Base-by-base conservation (phyloP, 345 rosid genomes). In the Limnanthes douglasii region DNA sequence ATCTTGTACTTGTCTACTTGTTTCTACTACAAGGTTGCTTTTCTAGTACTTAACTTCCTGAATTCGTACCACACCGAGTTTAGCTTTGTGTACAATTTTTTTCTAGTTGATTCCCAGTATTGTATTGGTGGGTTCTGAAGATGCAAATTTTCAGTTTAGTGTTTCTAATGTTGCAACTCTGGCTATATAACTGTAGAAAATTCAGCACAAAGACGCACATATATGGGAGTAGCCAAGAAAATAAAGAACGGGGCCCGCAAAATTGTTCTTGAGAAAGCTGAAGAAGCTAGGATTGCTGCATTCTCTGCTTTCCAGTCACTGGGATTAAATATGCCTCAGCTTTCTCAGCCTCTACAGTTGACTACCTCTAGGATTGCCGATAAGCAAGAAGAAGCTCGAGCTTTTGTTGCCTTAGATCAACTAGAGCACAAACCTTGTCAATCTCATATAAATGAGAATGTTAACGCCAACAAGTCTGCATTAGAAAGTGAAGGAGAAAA, bases 201-300 rank as follows among this genome's bases (percentile, higher is more conserved):
- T 45, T 48, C 73, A 42, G 86, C 81, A 48, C 95, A 83, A 59
- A 71, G 73, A 53, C 74, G 79, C 34, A 29, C 77, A 40, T 92
- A 77, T 6, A 39, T 84, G 52, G 92, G 98, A 39, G 66, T 79
- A 53, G 98, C 92, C 18, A 88, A 77, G 71, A 88, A 88, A 69
- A 79, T 88, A 23, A 88, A 74, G 65, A 83, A 74, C 57, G 92
- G 86, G 50, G 94, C 98, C 8, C 72, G 86, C 37, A 88, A 76
- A 73, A 76, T 88, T 65, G 98, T 88, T 45, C 77, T 84, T 47
- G 95, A 84, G 51, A 84, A 88, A 70, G 95, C 95, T 13, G 95
- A 88, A 74, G 98, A 83, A 60, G 98, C 95, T 18, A 70, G 90
- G 59, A 52, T 65, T 43, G 80, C 83, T 65, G 98, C 95, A 54